phyloP scores from a whole-genome alignment of 2,329 filamentous ascomycete species.

The Neonectria sp. region DNA sequence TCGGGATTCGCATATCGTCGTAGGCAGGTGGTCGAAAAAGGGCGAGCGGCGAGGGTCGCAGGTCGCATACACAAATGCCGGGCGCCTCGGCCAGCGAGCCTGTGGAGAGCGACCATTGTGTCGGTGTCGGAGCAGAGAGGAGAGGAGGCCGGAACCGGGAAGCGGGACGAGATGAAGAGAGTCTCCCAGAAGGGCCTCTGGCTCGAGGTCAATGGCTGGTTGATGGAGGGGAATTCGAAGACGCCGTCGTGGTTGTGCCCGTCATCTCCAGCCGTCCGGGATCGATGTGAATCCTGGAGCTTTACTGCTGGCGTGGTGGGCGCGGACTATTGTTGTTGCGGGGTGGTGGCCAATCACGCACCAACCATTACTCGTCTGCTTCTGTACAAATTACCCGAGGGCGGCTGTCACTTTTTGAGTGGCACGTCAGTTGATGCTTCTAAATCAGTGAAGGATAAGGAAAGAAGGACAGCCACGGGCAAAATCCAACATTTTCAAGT shows the following conservation, averaged over 20 bases:
- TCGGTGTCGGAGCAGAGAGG: slow-evolving; percentile 34
- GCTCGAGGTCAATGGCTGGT: slow-evolving; percentile 55
- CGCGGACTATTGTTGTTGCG: slow-evolving; percentile 54
- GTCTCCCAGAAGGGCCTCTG: slow-evolving; percentile 54
- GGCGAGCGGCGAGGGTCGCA: slow-evolving; percentile 62
- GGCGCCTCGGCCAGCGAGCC: slow-evolving; percentile 80
- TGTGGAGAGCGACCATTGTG: slow-evolving; percentile 81
- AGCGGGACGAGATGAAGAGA: slow-evolving; percentile 47
- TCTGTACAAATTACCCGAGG: slow-evolving; percentile 36
- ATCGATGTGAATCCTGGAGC: slow-evolving; percentile 51
- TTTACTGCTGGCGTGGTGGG: slow-evolving; percentile 49
- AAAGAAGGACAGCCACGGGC: neutral
- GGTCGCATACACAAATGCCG: slow-evolving; percentile 75
- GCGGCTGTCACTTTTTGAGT: slow-evolving; percentile 7
- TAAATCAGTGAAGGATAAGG: too few relatives aligned
- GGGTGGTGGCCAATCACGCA: slow-evolving; percentile 47
- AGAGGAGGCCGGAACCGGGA: slow-evolving; percentile 45
- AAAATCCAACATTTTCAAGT: neutral
- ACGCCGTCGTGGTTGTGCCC: slow-evolving; percentile 51
- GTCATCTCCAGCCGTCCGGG: slow-evolving; percentile 50
- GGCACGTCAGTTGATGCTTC: neutral
- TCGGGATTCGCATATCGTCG: slow-evolving; percentile 74
- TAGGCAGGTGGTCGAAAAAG: slow-evolving; percentile 76
- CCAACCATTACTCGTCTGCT: slow-evolving; percentile 48
- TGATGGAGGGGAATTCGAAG: slow-evolving; percentile 50